These are phyloP conservation scores for Xylaria bambusicola DNA, from an alignment of 495 filamentous ascomycete species.

Conservation along the genomic window DNA sequence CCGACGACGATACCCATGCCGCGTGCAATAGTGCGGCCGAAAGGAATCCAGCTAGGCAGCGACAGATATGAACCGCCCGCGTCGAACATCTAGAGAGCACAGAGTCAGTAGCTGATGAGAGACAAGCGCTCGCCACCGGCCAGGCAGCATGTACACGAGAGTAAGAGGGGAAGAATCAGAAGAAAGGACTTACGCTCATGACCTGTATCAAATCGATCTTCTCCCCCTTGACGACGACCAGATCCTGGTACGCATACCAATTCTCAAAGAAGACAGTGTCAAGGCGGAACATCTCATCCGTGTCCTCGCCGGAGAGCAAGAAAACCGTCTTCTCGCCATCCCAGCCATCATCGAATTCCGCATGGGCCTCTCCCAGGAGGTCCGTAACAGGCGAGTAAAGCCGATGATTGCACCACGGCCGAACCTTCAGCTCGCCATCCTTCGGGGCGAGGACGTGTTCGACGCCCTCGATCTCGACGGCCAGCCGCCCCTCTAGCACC, in stretches of 20 bases:
- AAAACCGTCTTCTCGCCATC: constrained; percentile 27
- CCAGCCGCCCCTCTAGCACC: constrained; percentile 39
- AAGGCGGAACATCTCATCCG: constrained; percentile 37
- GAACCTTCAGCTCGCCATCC: constrained; percentile 39
- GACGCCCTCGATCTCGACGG: constrained; percentile 39
- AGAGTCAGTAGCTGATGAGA: too few species aligned
- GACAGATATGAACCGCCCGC: constrained; percentile 51
- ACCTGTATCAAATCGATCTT: constrained; percentile 48
- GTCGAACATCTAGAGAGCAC: constrained; percentile 44
- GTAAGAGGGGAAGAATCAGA: neutral
- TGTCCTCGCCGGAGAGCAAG: constrained; percentile 35
- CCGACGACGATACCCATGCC: constrained; percentile 47
- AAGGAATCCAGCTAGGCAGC: constrained; percentile 49
- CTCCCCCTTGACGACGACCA: constrained; percentile 41
- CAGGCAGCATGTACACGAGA: neutral
- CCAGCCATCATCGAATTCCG: neutral
- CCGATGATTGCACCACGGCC: constrained; percentile 44
- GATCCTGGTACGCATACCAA: constrained; percentile 57
- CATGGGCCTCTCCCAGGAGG: neutral
- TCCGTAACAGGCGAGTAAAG: constrained; percentile 34
- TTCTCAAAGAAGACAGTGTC: constrained; percentile 57
- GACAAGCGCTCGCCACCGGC: too few species aligned
- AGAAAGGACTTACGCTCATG: constrained; percentile 43
- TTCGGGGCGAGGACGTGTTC: constrained; percentile 32
- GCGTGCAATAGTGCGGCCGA: constrained; percentile 38